Evolutionary conservation across 352 stramenopile genomes (phyloP).

Genomic region (Pythium volutum): DNA sequence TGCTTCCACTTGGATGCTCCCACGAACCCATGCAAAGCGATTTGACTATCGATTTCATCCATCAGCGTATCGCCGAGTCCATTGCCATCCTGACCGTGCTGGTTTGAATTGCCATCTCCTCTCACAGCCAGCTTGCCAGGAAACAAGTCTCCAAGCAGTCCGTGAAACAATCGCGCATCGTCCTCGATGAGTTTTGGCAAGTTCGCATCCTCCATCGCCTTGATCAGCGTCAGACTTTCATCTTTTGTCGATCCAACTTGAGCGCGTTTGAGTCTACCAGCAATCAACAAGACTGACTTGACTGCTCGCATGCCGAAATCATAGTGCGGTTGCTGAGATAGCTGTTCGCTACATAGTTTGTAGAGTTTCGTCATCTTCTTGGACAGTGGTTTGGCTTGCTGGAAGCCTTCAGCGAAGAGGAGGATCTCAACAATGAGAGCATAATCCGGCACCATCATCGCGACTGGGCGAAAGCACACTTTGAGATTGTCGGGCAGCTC

Average conservation of each 20-base stretch:
- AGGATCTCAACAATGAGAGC: slow-evolving; percentile 83
- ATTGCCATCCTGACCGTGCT: background rate
- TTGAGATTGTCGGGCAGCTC: slow-evolving; percentile 87
- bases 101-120: background rate
- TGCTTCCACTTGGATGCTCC: slow-evolving; percentile 65
- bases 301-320: slow-evolving; percentile 89
- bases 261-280: slow-evolving; percentile 59
- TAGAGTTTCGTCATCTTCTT: slow-evolving; percentile 77
- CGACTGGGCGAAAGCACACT: slow-evolving; percentile 76
- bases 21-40: slow-evolving; percentile 59
- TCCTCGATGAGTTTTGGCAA: slow-evolving; percentile 89
- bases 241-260: slow-evolving; percentile 24
- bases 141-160: slow-evolving; percentile 89
- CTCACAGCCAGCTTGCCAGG: slow-evolving; percentile 33
- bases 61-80: background rate
- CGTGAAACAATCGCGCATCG: slow-evolving; percentile 86
- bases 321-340: slow-evolving; percentile 83
- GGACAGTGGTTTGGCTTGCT: slow-evolving; percentile 55
- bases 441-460: slow-evolving; percentile 90
- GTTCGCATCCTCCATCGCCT: slow-evolving; percentile 92
- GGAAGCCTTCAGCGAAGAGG: slow-evolving; percentile 79
- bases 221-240: slow-evolving; percentile 88
- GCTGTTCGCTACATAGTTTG: slow-evolving; percentile 82
- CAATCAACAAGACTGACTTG: slow-evolving; percentile 77
- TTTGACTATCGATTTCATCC: slow-evolving; percentile 68